Evolutionary conservation across 805 yeast species (phyloP).

Genomic region (Starmera caribaea): DNA sequence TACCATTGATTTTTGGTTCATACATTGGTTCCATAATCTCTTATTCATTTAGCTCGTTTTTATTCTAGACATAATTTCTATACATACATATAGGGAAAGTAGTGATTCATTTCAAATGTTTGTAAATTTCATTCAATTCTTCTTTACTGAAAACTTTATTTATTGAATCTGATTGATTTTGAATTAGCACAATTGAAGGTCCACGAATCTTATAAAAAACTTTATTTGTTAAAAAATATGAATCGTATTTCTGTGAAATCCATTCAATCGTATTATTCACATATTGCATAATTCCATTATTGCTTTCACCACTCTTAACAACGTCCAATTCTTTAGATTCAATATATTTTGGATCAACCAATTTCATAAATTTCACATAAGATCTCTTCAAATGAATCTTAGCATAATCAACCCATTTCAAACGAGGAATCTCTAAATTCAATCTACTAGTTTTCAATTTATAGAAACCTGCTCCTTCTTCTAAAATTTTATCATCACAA

Average conservation of each 20-base stretch:
- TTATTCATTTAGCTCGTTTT: slow-evolving; percentile 21
- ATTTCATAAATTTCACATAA: background rate
- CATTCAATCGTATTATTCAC: background rate
- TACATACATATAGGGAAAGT: background rate
- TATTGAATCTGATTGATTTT: slow-evolving; percentile 4
- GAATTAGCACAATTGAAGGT: slow-evolving; percentile 21
- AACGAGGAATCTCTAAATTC: background rate
- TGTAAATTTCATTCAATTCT: slow-evolving; percentile 9
- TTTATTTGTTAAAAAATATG: slow-evolving; percentile 10
- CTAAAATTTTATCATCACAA: slow-evolving; percentile 5
- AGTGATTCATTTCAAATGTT: slow-evolving; percentile 2
- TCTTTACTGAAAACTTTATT: slow-evolving; percentile 6
- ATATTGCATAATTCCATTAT: too few relatives aligned
- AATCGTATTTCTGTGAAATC: slow-evolving; percentile 7
- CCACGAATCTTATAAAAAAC: slow-evolving; percentile 19
- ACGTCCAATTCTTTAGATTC: background rate
- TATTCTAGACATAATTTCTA: background rate
- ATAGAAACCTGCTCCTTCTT: slow-evolving; percentile 5
- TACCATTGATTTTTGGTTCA: slow-evolving; percentile 73
- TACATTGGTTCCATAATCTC: slow-evolving; percentile 69
- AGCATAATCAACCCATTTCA: background rate
- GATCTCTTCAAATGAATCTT: background rate
- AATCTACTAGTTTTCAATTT: slow-evolving; percentile 1
- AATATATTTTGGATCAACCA: background rate
- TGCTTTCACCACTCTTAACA: background rate